A percentile compares a stretch with the other conserved stretches of the same genome.
phyloP scores from a whole-genome alignment of 495 filamentous ascomycete genomes.

The Margaritispora aquatica region DNA sequence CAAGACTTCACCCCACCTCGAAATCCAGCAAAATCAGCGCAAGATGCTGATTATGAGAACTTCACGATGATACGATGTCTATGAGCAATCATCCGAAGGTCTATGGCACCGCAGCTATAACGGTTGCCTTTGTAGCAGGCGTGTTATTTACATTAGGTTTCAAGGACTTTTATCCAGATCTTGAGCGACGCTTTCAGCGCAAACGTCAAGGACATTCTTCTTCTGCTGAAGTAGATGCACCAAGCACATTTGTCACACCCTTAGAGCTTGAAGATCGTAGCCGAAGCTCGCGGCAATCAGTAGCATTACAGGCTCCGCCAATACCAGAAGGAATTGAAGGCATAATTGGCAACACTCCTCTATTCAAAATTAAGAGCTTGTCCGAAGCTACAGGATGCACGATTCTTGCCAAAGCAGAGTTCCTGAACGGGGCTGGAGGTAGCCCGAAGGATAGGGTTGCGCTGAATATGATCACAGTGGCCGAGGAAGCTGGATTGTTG shows the following conservation, averaged over 20 bases:
- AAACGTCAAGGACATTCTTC: slow-evolving; percentile 2
- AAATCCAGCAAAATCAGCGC: not conserved
- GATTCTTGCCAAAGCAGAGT: slow-evolving; percentile 95
- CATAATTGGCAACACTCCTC: slow-evolving; percentile 88
- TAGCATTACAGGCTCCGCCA: slow-evolving; percentile 5
- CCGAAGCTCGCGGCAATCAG: slow-evolving; percentile 16
- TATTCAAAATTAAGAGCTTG: slow-evolving; percentile 81
- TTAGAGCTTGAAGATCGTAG: slow-evolving; percentile 48
- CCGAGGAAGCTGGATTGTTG: slow-evolving; percentile 73
- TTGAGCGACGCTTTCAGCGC: slow-evolving; percentile 55
- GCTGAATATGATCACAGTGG: slow-evolving; percentile 77
- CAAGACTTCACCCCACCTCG: slow-evolving; percentile 2
- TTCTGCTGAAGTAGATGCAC: slow-evolving; percentile 13
- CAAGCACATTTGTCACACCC: slow-evolving; percentile 23
- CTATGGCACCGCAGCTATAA: slow-evolving; percentile 51
- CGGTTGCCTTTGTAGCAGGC: slow-evolving; percentile 68
- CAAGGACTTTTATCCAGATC: slow-evolving; percentile 67
- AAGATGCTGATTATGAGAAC: slow-evolving; percentile 2
- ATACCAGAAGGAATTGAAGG: slow-evolving; percentile 73
- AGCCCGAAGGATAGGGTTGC: slow-evolving; percentile 96
- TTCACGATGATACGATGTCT: slow-evolving; percentile 35
- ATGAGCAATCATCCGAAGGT: slow-evolving; percentile 47
- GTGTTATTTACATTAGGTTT: slow-evolving; percentile 64
- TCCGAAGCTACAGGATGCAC: slow-evolving; percentile 88
- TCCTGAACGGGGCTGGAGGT: slow-evolving; percentile 90